These are phyloP conservation scores for Malassezia sp. DNA, from an alignment of 1,284 basidiomycete species.

Conservation along the genomic window DNA sequence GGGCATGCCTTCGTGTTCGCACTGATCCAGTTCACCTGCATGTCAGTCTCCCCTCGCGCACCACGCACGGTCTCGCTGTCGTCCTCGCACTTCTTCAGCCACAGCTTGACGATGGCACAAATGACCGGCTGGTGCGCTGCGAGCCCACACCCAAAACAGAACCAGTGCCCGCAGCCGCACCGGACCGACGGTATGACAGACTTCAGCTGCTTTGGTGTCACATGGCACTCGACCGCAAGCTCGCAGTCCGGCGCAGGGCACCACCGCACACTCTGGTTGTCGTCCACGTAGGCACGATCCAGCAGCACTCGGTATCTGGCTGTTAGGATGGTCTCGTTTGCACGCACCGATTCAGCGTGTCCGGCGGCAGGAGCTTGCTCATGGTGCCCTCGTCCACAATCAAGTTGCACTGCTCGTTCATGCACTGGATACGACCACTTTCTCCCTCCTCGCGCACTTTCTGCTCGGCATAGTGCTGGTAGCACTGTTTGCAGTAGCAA, in stretches of 20 bases:
- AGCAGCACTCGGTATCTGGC: slow-evolving; percentile 76
- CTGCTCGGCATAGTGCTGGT: slow-evolving; percentile 67
- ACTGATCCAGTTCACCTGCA: slow-evolving; percentile 99
- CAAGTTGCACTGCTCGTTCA: slow-evolving; percentile 76
- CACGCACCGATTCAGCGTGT: slow-evolving; percentile 42
- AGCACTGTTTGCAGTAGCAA: slow-evolving; percentile 56
- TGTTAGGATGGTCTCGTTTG: no score
- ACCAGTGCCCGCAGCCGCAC: slow-evolving; percentile 62
- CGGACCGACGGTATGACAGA: slow-evolving; percentile 77
- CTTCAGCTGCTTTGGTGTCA: slow-evolving; percentile 53
- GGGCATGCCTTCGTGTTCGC: slow-evolving; percentile 97
- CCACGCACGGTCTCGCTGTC: slow-evolving; percentile 96
- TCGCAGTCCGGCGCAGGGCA: slow-evolving; percentile 62
- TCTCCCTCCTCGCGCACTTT: slow-evolving; percentile 88
- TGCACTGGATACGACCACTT: slow-evolving; percentile 69
- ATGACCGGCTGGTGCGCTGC: slow-evolving; percentile 78
- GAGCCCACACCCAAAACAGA: slow-evolving; percentile 50
- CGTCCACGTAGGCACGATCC: slow-evolving; percentile 78
- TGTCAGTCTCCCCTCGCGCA: no score
- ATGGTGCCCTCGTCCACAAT: slow-evolving; percentile 52
- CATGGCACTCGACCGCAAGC: slow-evolving; percentile 76
- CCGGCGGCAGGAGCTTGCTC: slow-evolving; percentile 40
- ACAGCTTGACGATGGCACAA: slow-evolving; percentile 76
- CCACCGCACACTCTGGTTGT: slow-evolving; percentile 72
- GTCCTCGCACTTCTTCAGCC: slow-evolving; percentile 94